Conservation (phyloP, 768 basidiomycete species). For the Pisolithus marmoratus region DNA sequence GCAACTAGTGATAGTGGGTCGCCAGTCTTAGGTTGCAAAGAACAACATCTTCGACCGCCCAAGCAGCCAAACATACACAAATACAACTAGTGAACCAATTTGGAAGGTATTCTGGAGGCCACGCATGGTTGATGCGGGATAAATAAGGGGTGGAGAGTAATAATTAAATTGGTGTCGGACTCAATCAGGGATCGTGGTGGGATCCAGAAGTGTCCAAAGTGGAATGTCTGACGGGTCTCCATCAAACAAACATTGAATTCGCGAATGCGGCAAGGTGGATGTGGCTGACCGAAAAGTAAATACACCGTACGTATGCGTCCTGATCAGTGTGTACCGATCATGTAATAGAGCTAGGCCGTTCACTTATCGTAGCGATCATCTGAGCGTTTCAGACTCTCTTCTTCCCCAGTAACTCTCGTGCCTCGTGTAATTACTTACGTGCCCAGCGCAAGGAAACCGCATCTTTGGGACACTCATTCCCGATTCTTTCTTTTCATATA, state of each 20-base stretch:
- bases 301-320: no score
- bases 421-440: not conserved
- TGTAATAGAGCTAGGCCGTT: not conserved
- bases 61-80: no score
- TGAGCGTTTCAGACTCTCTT: not conserved
- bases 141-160: no score
- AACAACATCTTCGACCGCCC: no score
- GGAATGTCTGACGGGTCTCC: not conserved
- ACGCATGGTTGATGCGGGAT: no score
- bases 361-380: not conserved
- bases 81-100: no score
- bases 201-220: not conserved
- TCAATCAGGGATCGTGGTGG: not conserved
- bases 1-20: not conserved
- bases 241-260: not conserved
- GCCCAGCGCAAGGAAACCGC: not conserved
- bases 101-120: no score
- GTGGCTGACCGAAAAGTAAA: not conserved
- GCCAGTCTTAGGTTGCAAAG: no score
- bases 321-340: not conserved
- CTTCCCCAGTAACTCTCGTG: not conserved
- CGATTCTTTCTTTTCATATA: not conserved
- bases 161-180: no score
- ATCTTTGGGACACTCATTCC: not conserved
- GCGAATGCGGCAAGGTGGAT: not conserved